Evolutionary conservation across 805 yeast species (phyloP).

Genomic region (Sugiyamaella lignohabitans): DNA sequence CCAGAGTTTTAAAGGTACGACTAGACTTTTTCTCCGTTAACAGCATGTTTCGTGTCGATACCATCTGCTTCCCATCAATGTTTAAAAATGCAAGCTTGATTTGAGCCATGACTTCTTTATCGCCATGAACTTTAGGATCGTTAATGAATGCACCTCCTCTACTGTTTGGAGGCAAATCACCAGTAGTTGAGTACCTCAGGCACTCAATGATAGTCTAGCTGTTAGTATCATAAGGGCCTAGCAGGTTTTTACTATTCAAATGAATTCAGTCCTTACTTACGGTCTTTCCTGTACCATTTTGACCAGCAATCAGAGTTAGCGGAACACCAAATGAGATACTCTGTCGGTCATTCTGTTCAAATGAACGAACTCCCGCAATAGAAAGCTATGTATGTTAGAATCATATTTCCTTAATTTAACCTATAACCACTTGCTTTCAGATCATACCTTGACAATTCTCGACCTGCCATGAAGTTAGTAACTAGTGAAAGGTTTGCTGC

Average conservation of each 20-base stretch:
- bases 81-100: slow-evolving; percentile 79
- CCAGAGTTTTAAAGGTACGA: slow-evolving; percentile 80
- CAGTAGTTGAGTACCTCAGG: slow-evolving; percentile 88
- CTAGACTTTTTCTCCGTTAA: slow-evolving; percentile 55
- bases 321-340: slow-evolving; percentile 87
- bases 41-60: slow-evolving; percentile 80
- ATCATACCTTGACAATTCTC: slow-evolving; percentile 16
- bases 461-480: slow-evolving; percentile 12
- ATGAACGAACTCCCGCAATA: slow-evolving; percentile 85
- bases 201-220: slow-evolving; percentile 82
- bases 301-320: slow-evolving; percentile 87
- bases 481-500: not conserved
- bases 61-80: slow-evolving; percentile 69
- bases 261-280: slow-evolving; percentile 21
- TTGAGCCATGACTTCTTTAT: slow-evolving; percentile 78
- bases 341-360: slow-evolving; percentile 77
- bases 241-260: too few relatives aligned
- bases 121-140: slow-evolving; percentile 69
- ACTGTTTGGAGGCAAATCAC: slow-evolving; percentile 90
- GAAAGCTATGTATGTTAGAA: slow-evolving; percentile 40
- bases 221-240: too few relatives aligned
- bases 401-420: not conserved
- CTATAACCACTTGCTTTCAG: not conserved
- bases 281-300: slow-evolving; percentile 94
- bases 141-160: slow-evolving; percentile 95